Percentiles rank a stretch among this genome's conserved stretches.
These are phyloP conservation scores for Globisporangium canariense DNA, from an alignment of 352 stramenopile genomes.

Conservation along the genomic window DNA sequence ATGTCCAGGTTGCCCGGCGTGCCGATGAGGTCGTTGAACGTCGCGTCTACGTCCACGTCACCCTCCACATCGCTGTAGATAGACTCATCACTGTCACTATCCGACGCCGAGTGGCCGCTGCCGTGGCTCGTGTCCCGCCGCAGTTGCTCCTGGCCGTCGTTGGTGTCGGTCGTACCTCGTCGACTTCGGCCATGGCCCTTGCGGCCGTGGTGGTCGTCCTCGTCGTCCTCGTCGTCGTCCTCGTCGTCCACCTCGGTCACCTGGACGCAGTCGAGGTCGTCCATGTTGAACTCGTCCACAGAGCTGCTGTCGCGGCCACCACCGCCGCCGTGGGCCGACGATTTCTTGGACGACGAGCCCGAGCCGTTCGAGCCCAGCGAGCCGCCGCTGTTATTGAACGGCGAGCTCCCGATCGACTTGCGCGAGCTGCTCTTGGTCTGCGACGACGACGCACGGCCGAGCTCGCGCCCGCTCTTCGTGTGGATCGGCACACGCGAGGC, in stretches of 20 bases:
- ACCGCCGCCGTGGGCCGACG: slow-evolving; percentile 23
- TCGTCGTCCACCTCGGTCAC: slow-evolving; percentile 75
- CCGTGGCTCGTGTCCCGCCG: slow-evolving; percentile 28
- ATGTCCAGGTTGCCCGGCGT: slow-evolving; percentile 53
- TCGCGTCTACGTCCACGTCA: slow-evolving; percentile 85
- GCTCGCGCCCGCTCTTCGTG: slow-evolving; percentile 57
- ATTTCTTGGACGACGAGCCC: slow-evolving; percentile 24
- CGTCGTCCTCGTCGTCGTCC: slow-evolving; percentile 58
- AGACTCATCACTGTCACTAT: slow-evolving; percentile 58
- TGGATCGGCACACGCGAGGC: slow-evolving; percentile 73
- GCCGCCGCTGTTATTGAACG: slow-evolving; percentile 31
- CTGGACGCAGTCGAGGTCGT: slow-evolving; percentile 73
- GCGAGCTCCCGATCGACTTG: slow-evolving; percentile 44
- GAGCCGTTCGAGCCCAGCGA: slow-evolving; percentile 47
- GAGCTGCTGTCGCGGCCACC: slow-evolving; percentile 17
- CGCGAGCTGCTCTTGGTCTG: slow-evolving; percentile 44
- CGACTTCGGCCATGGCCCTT: slow-evolving; percentile 17
- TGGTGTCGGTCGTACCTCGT: slow-evolving; percentile 14
- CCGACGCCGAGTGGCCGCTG: slow-evolving; percentile 1
- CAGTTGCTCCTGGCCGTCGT: slow-evolving; percentile 5
- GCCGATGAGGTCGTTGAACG: slow-evolving; percentile 81
- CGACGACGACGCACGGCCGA: slow-evolving; percentile 46
- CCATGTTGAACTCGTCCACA: slow-evolving; percentile 62
- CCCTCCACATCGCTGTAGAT: slow-evolving; percentile 81
- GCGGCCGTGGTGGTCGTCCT: slow-evolving; percentile 26